Conservation (phyloP, 768 basidiomycete genomes). For the Tricholoma bakamatsutake region DNA sequence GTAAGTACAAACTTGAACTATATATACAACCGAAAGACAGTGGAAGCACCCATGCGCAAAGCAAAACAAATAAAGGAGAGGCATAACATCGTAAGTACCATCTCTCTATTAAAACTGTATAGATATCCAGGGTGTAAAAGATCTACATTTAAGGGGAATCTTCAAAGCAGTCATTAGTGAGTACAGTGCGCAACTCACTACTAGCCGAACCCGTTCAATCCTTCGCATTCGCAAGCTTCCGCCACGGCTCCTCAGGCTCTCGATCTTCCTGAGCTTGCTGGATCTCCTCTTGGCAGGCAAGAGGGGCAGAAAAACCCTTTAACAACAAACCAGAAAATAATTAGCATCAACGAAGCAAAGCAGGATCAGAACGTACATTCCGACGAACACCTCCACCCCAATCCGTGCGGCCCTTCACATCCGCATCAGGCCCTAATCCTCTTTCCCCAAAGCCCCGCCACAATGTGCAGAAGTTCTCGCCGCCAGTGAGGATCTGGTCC, state of each 20-base stretch:
- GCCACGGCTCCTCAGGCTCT: background rate
- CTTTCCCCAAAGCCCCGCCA: constrained; percentile 82
- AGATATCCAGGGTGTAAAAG: background rate
- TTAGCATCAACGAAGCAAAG: background rate
- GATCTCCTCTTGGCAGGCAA: constrained; percentile 17
- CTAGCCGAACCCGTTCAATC: background rate
- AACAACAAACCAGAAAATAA: background rate
- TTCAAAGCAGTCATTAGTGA: background rate
- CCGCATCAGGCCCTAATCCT: constrained; percentile 77
- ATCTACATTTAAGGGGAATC: background rate
- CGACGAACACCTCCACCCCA: constrained; percentile 90
- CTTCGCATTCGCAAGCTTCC: background rate
- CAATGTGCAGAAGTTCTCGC: constrained; percentile 85
- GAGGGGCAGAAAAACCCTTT: constrained; percentile 24
- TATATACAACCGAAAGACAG: background rate
- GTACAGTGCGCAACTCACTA: background rate
- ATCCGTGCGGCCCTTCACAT: constrained; percentile 68
- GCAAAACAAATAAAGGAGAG: background rate
- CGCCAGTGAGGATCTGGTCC: constrained; percentile 83
- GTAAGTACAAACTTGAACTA: background rate
- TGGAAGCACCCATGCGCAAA: background rate
- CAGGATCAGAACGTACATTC: constrained; percentile 36
- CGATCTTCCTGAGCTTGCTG: background rate
- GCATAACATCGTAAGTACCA: background rate
- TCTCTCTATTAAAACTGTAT: background rate